phyloP scores from a whole-genome alignment of 805 yeast species.

The Candida nemodendra region DNA sequence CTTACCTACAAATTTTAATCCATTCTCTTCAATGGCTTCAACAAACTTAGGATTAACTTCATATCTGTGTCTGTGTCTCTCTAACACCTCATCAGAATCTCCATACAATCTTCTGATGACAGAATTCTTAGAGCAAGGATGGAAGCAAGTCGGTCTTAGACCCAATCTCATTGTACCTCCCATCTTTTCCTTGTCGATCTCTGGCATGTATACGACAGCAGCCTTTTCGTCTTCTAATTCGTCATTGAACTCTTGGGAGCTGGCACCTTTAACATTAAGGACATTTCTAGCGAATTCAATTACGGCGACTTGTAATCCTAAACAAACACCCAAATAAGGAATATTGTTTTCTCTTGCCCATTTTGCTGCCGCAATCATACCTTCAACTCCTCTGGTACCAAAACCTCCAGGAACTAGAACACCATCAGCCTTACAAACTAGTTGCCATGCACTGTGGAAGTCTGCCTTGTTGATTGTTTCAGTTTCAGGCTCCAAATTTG shows the following conservation, averaged over 20 bases:
- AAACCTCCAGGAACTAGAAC: conserved; percentile 98
- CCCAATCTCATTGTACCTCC: conserved; percentile 99
- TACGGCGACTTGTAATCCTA: conserved; percentile 96
- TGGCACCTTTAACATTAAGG: conserved; percentile 63
- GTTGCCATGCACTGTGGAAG: conserved; percentile 95
- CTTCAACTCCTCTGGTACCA: conserved; percentile 96
- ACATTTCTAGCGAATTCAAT: conserved; percentile 88
- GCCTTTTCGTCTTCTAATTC: conserved; percentile 61
- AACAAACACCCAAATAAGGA: conserved; percentile 95
- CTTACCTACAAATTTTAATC: conserved; percentile 87
- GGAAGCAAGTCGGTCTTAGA: conserved; percentile 83
- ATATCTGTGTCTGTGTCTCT: conserved; percentile 98
- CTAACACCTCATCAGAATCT: conserved; percentile 62
- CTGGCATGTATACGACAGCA: conserved; percentile 96
- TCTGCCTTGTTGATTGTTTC: conserved; percentile 63
- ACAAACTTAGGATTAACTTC: conserved; percentile 91
- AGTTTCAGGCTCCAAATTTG: conserved; percentile 77
- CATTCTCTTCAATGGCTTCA: conserved; percentile 66
- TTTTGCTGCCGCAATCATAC: conserved; percentile 94
- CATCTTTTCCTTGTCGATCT: conserved; percentile 88
- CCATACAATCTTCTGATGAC: conserved; percentile 79
- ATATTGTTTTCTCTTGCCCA: conserved; percentile 96
- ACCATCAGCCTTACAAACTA: conserved; percentile 91
- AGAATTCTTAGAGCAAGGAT: conserved; percentile 55
- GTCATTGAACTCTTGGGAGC: conserved; percentile 79